Evolutionary conservation across 768 basidiomycete genomes (phyloP), one percentile per base, ranked within the genome.

Genomic region (Trametes cubensis): DNA sequence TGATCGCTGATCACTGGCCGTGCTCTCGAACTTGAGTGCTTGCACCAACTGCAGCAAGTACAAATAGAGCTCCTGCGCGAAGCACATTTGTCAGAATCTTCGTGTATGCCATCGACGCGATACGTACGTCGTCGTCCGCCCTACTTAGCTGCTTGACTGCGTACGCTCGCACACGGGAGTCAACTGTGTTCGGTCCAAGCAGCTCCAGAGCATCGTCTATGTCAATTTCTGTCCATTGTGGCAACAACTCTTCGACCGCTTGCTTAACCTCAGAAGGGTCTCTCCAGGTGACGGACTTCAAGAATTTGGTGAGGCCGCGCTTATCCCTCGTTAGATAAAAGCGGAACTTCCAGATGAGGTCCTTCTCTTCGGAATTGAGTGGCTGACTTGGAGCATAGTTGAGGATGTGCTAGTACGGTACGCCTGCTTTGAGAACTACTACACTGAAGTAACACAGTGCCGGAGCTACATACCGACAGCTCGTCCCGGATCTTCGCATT

Each of bases 271-370:
- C 97, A 11, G 90, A 90, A 0, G 90, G 86, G 73, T 99, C 97
- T 41, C 94, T 82, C 97, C 97, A 98, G 20, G 95, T 94, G 40
- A 99, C 97, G 30, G 94, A 94, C 74, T 94, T 98, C 55, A 99
- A 82, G 76, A 99, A 99, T 73, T 99, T 99, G 38, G 96, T 98
- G 42, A 98, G 81, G 2, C 95, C 95, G 11, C 92, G 87, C 75
- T 94, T 95, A 73, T 95, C 93, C 38, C 94, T 80, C 3, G 89
- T 86, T 13, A 99, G 86, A 67, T 97, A 98, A 77, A 98, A 99
- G n/a, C 97, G 85, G 81, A 96, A 99, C 73, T 96, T 95, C 97
- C 97, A 99, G 41, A 98, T 88, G 44, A 95, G 79, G 67, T 98
- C 96, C 71, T 96, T 97, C 76, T 98, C 96, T 69, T 95, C 92